phyloP scores from a whole-genome alignment of 805 yeast genomes.

The Pichia insulana region DNA sequence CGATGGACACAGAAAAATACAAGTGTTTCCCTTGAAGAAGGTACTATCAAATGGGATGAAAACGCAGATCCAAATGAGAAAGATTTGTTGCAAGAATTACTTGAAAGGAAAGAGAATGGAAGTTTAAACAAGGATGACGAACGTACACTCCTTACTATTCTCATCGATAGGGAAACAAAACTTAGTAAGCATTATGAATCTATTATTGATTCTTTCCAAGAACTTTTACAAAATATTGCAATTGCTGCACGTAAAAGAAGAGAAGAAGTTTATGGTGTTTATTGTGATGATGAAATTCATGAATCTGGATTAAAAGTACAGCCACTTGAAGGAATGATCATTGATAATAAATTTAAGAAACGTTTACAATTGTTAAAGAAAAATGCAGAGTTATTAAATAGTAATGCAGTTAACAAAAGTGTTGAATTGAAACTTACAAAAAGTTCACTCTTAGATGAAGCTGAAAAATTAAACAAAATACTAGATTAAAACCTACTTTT shows the following conservation, averaged over 20 bases:
- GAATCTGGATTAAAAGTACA: not conserved
- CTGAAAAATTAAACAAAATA: constrained; percentile 17
- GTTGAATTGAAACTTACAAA: not conserved
- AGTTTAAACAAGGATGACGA: not conserved
- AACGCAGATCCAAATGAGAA: not conserved
- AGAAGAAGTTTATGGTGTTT: constrained; percentile 5
- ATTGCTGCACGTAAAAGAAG: not conserved
- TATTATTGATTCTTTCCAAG: constrained; percentile 11
- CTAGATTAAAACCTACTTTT: constrained; percentile 14
- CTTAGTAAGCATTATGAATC: constrained; percentile 8
- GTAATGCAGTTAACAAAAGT: not conserved
- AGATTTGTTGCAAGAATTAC: not conserved
- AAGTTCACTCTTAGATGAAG: constrained; percentile 12
- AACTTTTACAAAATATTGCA: constrained; percentile 11
- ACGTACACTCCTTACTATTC: constrained; percentile 1
- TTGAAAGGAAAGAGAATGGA: not conserved
- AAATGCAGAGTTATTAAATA: constrained; percentile 4
- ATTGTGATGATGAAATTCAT: not conserved
- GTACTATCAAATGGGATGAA: not conserved
- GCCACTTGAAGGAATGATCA: not conserved
- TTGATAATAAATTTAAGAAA: not conserved
- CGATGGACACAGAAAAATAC: constrained; percentile 1
- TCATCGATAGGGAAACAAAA: constrained; percentile 9
- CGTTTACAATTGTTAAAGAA: constrained; percentile 1
- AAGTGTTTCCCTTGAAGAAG: not conserved